A percentile compares a stretch with the other conserved stretches of the same genome.
These are phyloP conservation scores for Rheum nobile DNA, from an alignment of 148 eudicot species.

Conservation along the genomic window DNA sequence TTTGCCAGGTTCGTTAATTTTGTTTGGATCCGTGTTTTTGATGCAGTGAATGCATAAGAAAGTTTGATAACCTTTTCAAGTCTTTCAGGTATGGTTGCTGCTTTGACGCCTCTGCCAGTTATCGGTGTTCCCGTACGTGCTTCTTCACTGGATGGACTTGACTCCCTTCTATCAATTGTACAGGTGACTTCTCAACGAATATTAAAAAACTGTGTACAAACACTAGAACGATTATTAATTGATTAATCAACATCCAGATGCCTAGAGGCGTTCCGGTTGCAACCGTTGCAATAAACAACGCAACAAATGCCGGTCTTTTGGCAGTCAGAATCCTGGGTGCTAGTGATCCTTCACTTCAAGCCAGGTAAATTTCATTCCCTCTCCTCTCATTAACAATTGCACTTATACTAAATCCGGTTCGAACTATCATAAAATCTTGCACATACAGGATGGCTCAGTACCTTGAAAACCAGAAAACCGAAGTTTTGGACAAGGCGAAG, in stretches of 20 bases:
- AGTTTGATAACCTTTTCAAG: neutral
- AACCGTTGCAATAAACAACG: slow-evolving; percentile 87
- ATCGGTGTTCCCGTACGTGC: slow-evolving; percentile 92
- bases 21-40: neutral
- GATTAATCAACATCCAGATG: slow-evolving; percentile 38
- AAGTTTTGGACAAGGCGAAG: neutral
- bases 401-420: neutral
- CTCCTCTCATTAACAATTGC: neutral
- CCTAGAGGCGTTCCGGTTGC: slow-evolving; percentile 99
- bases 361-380: slow-evolving; percentile 38
- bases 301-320: slow-evolving; percentile 84
- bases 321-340: slow-evolving; percentile 77
- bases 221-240: neutral
- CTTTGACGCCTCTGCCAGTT: slow-evolving; percentile 86
- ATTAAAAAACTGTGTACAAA: too few species aligned
- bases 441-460: slow-evolving; percentile 8
- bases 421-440: neutral
- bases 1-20: slow-evolving; percentile 61
- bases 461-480: slow-evolving; percentile 3
- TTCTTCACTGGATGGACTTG: slow-evolving; percentile 79
- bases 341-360: slow-evolving; percentile 43
- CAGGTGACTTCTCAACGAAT: too few species aligned
- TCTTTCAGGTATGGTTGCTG: slow-evolving; percentile 88
- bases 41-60: slow-evolving; percentile 3
- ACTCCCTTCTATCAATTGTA: slow-evolving; percentile 87